phyloP scores from a whole-genome alignment of 768 basidiomycete genomes.

The Pleurotus eryngii region DNA sequence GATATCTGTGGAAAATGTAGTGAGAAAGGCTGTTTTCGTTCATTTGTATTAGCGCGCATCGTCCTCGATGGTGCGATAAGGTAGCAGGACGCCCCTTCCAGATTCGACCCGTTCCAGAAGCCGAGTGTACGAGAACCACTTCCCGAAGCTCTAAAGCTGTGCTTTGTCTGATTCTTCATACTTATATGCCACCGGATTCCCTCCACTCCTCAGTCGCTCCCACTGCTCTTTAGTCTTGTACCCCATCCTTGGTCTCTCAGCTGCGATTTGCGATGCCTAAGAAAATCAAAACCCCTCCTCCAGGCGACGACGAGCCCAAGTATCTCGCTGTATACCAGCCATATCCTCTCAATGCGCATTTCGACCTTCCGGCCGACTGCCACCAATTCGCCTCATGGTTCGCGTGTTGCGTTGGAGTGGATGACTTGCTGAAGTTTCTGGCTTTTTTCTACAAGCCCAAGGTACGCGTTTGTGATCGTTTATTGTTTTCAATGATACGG shows the following conservation, averaged over 20 bases:
- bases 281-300: constrained; percentile 22
- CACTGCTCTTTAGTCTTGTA: too few relatives aligned
- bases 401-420: constrained; percentile 36
- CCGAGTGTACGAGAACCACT: too few relatives aligned
- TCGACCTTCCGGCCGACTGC: constrained; percentile 36
- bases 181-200: too few relatives aligned
- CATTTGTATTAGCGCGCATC: too few relatives aligned
- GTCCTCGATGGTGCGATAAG: too few relatives aligned
- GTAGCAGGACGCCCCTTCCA: too few relatives aligned
- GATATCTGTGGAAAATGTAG: too few relatives aligned
- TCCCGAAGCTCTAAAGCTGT: too few relatives aligned
- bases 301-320: constrained; percentile 39
- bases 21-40: too few relatives aligned
- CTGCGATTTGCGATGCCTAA: constrained; percentile 21
- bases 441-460: constrained; percentile 47
- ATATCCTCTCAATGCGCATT: constrained; percentile 47
- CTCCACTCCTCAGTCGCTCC: too few relatives aligned
- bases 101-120: too few relatives aligned
- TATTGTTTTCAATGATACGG: constrained; percentile 3
- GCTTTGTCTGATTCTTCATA: too few relatives aligned
- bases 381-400: constrained; percentile 45
- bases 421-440: constrained; percentile 37
- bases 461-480: constrained; percentile 21
- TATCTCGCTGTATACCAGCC: constrained; percentile 46
- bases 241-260: constrained; percentile 5